A percentile compares a stretch with the other conserved stretches of the same genome.
Conservation (phyloP, 345 rosid genomes). For the Heritiera littoralis region DNA sequence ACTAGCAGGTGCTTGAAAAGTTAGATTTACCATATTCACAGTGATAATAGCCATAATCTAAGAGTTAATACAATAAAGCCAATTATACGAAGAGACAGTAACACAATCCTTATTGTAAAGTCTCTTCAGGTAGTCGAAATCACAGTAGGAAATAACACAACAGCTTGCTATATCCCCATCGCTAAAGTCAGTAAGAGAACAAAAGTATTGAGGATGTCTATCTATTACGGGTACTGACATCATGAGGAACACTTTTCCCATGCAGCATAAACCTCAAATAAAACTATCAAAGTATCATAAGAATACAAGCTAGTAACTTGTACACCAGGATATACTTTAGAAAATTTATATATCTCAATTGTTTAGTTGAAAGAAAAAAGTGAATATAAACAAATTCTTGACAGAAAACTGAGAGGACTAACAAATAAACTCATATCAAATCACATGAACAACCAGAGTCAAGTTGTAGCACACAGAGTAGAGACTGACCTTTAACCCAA, state of each 20-base stretch:
- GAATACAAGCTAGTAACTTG: not conserved
- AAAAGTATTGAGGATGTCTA: not conserved
- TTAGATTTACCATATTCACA: not conserved
- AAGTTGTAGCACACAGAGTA: slow-evolving; percentile 16
- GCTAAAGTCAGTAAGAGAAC: not conserved
- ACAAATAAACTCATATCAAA: not conserved
- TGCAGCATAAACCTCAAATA: not conserved
- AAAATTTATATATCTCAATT: not conserved
- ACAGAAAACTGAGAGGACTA: not conserved
- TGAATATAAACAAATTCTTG: not conserved
- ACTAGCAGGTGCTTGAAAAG: not conserved
- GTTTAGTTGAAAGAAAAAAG: not conserved
- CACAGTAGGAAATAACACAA: not conserved
- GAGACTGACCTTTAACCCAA: slow-evolving; percentile 57
- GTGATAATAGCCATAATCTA: not conserved
- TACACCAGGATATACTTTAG: not conserved
- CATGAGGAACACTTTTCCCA: not conserved
- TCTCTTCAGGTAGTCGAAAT: not conserved
- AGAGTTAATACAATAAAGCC: not conserved
- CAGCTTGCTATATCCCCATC: not conserved
- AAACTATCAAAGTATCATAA: not conserved
- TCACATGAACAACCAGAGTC: slow-evolving; percentile 1
- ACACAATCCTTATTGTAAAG: not conserved
- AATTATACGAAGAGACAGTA: not conserved
- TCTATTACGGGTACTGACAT: not conserved